These are phyloP conservation scores for Orbilia blumenaviensis DNA, from an alignment of 2,329 filamentous ascomycete genomes.

Conservation along the genomic window DNA sequence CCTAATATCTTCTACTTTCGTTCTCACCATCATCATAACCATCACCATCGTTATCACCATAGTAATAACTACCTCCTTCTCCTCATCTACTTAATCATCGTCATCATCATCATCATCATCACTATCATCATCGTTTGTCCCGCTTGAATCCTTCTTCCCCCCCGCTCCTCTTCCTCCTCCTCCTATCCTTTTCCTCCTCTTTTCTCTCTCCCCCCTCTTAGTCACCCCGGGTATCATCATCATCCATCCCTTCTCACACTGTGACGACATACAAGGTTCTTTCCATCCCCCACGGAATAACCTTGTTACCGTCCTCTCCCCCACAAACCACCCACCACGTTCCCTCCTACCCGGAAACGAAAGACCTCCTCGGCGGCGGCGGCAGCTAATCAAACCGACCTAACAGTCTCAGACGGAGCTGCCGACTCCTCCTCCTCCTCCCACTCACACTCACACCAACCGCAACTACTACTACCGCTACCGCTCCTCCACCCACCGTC, in stretches of 20 bases:
- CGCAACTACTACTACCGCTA: neutral
- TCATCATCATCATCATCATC: too few species aligned
- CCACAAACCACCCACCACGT: conserved; percentile 48
- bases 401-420: conserved; percentile 11
- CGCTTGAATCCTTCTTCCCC: neutral
- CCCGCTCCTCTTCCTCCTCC: neutral
- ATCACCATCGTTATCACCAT: neutral
- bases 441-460: too few species aligned
- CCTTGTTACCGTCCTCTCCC: conserved; percentile 35
- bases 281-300: conserved; percentile 34
- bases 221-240: neutral
- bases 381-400: conserved; percentile 27
- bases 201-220: neutral
- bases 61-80: too few species aligned
- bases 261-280: conserved; percentile 52
- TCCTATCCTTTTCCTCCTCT: neutral
- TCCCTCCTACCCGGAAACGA: conserved; percentile 46
- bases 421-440: conserved; percentile 30
- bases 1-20: neutral
- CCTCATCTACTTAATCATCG: neutral
- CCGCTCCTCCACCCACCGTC: neutral
- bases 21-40: neutral
- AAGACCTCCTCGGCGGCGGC: conserved; percentile 40
- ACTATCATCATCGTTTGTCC: too few species aligned
- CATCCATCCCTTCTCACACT: neutral